Evolutionary conservation across 768 basidiomycete species (phyloP), one percentile per base, ranked within the genome.

Genomic region (Xerocomus brunneocitrinus): DNA sequence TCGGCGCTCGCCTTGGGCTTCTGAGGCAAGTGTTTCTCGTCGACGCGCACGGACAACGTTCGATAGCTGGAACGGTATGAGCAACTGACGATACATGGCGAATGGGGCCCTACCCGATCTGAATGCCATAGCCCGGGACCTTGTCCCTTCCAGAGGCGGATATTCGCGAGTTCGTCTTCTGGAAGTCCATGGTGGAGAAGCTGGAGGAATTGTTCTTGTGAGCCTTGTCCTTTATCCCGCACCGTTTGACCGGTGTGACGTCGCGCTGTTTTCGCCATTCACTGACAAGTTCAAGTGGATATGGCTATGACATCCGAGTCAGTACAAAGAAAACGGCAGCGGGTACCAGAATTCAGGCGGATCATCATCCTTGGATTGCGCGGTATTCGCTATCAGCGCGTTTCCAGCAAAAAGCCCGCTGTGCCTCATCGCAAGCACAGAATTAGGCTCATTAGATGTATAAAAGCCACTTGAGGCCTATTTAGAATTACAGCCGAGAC

Each of bases 41-140:
- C 72, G 50, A 77, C 71, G 14, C 74, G 73, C 42, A 76, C 73
- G 5, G 76, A 77, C 8, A 79, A 72, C 0, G 78, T 79, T n/a
- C 78, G 74, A 44, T 74, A 74, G 2, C 72, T 74, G 53, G 12
- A 16, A 3, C 4, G 10, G 4, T 22, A 16, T 2, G 32, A 31
- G 19, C 19, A n/a, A 19, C 19, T 12, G 40, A 16, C 7, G 36
- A 46, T 2, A 30, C 19, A 22, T 22, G 38, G 40, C 40, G 4
- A 41, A 41, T 4, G 10, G 10, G 19, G 40, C 9, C 40, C 4
- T 25, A 66, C 69, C 63, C 57, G 16, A 69, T 69, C 60, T 69
- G 69, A 35, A 69, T 67, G 13, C 69, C 68, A 60, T 69, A 67
- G 25, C 65, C 59, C 14, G 67, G 45, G 24, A 51, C 41, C 13